Percentiles rank a stretch among this genome's conserved stretches.
Conservation (phyloP, 495 filamentous ascomycete genomes). For the Jackrogersella minutella region DNA sequence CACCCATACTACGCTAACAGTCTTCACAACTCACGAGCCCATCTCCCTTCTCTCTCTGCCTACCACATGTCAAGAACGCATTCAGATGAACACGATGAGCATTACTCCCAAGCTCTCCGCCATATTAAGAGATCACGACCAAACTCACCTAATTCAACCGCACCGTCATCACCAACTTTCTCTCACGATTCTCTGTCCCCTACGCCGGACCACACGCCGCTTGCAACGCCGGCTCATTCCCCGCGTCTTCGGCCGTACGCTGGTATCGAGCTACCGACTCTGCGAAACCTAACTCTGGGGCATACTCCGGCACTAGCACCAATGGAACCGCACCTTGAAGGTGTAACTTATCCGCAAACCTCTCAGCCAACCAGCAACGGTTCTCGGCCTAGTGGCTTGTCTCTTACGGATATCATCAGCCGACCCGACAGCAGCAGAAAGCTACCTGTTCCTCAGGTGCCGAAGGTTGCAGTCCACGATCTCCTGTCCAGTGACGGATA, state of each 20-base stretch:
- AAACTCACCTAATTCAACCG: constrained; percentile 92
- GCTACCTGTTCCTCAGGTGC: constrained; percentile 88
- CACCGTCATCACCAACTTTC: constrained; percentile 96
- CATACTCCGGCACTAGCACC: constrained; percentile 90
- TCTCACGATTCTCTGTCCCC: constrained; percentile 96
- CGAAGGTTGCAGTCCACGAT: constrained; percentile 89
- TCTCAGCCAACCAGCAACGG: constrained; percentile 44
- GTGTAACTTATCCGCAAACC: constrained; percentile 52
- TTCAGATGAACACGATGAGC: constrained; percentile 81
- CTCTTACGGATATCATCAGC: constrained; percentile 92
- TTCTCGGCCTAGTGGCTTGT: constrained; percentile 67
- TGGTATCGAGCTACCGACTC: constrained; percentile 77
- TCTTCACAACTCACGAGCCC: constrained; percentile 61
- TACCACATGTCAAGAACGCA: constrained; percentile 95
- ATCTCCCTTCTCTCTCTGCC: constrained; percentile 78
- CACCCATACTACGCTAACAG: constrained; percentile 68
- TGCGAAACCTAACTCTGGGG: constrained; percentile 85
- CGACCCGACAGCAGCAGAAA: constrained; percentile 87
- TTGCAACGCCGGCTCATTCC: constrained; percentile 95
- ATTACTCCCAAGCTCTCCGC: constrained; percentile 66
- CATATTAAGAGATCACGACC: constrained; percentile 87
- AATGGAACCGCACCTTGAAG: constrained; percentile 80
- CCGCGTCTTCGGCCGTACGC: constrained; percentile 84
- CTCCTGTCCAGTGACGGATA: constrained; percentile 73
- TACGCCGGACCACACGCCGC: constrained; percentile 94